A percentile compares a stretch with the other conserved stretches of the same genome.
phyloP scores from a whole-genome alignment of 495 filamentous ascomycete genomes.

The Penicillium antarcticum region DNA sequence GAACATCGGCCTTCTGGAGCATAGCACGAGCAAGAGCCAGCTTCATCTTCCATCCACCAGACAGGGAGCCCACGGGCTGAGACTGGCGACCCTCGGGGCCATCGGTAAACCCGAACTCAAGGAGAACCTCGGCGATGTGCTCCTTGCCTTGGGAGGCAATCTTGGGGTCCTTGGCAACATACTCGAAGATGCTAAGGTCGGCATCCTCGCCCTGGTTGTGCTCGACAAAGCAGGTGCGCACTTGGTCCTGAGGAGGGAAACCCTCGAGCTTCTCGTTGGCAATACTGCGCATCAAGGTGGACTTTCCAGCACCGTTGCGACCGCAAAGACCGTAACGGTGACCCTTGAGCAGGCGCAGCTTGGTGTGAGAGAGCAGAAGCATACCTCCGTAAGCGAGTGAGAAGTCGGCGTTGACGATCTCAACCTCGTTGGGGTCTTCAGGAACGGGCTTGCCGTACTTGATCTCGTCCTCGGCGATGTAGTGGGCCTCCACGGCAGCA shows the following conservation, averaged over 20 bases:
- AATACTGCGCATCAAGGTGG: constrained; percentile 96
- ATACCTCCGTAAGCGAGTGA: constrained; percentile 97
- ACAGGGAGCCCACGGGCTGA: constrained; percentile 87
- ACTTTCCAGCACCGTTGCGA: constrained; percentile 96
- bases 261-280: constrained; percentile 94
- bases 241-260: constrained; percentile 85
- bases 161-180: constrained; percentile 77
- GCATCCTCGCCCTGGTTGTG: constrained; percentile 98
- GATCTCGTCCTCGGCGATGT: constrained; percentile 76
- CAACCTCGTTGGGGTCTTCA: constrained; percentile 79
- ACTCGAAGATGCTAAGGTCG: constrained; percentile 91
- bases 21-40: constrained; percentile 93
- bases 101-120: constrained; percentile 89
- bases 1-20: constrained; percentile 91
- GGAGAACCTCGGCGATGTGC: constrained; percentile 76
- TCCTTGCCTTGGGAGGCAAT: constrained; percentile 71
- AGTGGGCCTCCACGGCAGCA: constrained; percentile 64
- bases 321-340: constrained; percentile 97
- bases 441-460: constrained; percentile 82
- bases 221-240: constrained; percentile 97
- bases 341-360: constrained; percentile 88
- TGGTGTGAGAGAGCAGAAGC: constrained; percentile 95
- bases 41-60: constrained; percentile 99
- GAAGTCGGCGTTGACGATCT: constrained; percentile 98
- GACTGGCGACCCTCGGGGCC: constrained; percentile 85